Evolutionary conservation across 805 yeast genomes (phyloP).

Genomic region (Jamesozyma hellenica): DNA sequence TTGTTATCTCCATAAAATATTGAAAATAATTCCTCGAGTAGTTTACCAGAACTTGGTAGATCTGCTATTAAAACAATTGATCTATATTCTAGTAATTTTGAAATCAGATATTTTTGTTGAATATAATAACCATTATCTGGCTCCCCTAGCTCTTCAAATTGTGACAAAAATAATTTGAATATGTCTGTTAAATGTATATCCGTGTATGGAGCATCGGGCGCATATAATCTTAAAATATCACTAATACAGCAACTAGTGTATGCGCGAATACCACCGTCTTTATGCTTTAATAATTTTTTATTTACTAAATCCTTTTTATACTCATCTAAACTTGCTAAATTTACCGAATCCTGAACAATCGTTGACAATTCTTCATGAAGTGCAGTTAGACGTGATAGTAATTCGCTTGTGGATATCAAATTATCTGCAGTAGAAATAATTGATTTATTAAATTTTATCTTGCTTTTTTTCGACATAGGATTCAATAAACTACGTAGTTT

Average conservation of each 20-base stretch:
- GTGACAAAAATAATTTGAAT: slow-evolving; percentile 55
- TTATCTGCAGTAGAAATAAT: slow-evolving; percentile 48
- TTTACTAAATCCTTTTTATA: slow-evolving; percentile 46
- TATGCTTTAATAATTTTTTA: slow-evolving; percentile 48
- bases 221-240: slow-evolving; percentile 66
- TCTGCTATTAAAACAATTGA: slow-evolving; percentile 68
- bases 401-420: slow-evolving; percentile 53
- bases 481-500: no score
- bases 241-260: slow-evolving; percentile 62
- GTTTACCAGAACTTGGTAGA: slow-evolving; percentile 47
- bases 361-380: slow-evolving; percentile 56
- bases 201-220: slow-evolving; percentile 85
- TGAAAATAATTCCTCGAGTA: slow-evolving; percentile 49
- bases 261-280: slow-evolving; percentile 61
- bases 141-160: slow-evolving; percentile 47
- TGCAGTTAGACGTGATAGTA: slow-evolving; percentile 44
- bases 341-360: slow-evolving; percentile 50
- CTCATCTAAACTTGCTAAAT: slow-evolving; percentile 35
- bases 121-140: slow-evolving; percentile 49
- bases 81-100: slow-evolving; percentile 63
- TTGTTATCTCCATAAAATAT: slow-evolving; percentile 46
- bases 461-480: slow-evolving; percentile 4
- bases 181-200: slow-evolving; percentile 51
- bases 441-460: slow-evolving; percentile 34
- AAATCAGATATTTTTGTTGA: slow-evolving; percentile 56